Evolutionary conservation across 495 filamentous ascomycete genomes (phyloP).

Genomic region (Penicillium cinerascens): DNA sequence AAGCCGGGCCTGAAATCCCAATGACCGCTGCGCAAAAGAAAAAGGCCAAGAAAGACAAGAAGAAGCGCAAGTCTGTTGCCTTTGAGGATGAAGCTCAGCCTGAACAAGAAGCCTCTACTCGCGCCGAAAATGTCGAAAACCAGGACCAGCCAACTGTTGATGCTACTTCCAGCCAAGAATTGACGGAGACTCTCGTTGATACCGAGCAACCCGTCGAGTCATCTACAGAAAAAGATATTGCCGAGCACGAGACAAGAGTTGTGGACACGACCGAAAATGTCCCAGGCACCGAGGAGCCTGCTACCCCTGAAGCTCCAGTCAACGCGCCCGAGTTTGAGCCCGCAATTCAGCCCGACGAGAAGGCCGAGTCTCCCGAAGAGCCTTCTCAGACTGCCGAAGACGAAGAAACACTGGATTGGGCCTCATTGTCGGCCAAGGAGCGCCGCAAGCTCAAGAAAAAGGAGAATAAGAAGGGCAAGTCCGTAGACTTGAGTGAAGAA

Average conservation of each 20-base stretch:
- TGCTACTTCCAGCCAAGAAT: conserved; percentile 1
- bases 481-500: conserved; percentile 22
- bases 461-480: conserved; percentile 45
- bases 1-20: conserved; percentile 11
- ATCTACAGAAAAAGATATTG: not conserved
- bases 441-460: conserved; percentile 37
- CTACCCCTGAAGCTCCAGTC: not conserved
- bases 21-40: conserved; percentile 20
- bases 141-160: not conserved
- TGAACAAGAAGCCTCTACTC: conserved; percentile 1
- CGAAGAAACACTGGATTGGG: conserved; percentile 13
- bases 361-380: conserved; percentile 6
- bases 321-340: not conserved
- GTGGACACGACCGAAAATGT: conserved; percentile 6
- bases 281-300: not conserved
- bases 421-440: conserved; percentile 21
- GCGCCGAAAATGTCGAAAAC: not conserved
- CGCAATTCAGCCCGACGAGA: not conserved
- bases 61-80: conserved; percentile 25
- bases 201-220: conserved; percentile 1
- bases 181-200: not conserved
- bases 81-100: conserved; percentile 5
- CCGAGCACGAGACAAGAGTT: not conserved
- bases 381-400: conserved; percentile 5
- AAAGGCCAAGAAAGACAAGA: conserved; percentile 37